These are phyloP conservation scores for Acanthamoeba quina DNA, from an alignment of 208 protist species.

Conservation along the genomic window DNA sequence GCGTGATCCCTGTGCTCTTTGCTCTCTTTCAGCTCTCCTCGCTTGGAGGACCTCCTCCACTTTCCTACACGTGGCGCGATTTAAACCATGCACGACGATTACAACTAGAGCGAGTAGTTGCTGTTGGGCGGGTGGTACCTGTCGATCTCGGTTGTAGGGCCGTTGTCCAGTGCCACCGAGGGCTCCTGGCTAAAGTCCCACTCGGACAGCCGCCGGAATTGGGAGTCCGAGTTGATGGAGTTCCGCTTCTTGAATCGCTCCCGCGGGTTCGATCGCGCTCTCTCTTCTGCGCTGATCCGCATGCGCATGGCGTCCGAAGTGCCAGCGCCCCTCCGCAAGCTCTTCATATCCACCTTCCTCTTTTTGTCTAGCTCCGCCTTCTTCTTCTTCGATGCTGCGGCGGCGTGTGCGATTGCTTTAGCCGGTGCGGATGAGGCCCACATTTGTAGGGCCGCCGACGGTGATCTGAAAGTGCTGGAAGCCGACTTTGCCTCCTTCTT, in stretches of 20 bases:
- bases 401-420: background rate
- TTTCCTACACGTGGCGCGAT: background rate
- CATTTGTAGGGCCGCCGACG: background rate
- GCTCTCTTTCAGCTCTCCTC: background rate
- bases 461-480: background rate
- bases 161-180: background rate
- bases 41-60: slow-evolving; percentile 53
- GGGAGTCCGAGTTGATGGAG: slow-evolving; percentile 3
- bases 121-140: background rate
- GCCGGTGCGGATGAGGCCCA: background rate
- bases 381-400: background rate
- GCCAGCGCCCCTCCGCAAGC: background rate
- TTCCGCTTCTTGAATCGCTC: slow-evolving; percentile 1
- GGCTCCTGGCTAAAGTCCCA: background rate
- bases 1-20: background rate
- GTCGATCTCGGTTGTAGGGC: slow-evolving; percentile 15
- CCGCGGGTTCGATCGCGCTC: background rate
- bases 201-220: background rate
- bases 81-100: too few species aligned
- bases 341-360: slow-evolving; percentile 25
- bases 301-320: background rate
- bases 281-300: background rate
- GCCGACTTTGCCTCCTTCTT: background rate
- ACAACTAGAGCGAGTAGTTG: too few species aligned
- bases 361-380: background rate